These are phyloP conservation scores for Cyclotella baltica DNA, from an alignment of 108 stramenopile species.

Conservation along the genomic window DNA sequence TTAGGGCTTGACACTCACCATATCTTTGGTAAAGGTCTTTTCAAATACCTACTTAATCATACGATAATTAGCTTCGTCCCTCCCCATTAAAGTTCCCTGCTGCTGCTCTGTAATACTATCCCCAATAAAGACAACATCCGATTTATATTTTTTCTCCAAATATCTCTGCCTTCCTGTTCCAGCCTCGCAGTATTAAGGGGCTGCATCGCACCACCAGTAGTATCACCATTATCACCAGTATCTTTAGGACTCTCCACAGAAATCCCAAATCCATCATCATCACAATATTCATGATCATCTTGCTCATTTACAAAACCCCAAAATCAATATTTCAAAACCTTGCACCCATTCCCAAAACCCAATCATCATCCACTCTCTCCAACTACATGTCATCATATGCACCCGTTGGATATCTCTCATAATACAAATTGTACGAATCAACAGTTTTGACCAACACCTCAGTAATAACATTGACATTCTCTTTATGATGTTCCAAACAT, in stretches of 20 bases:
- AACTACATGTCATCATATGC: conserved; percentile 41
- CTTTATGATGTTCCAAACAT: conserved; percentile 56
- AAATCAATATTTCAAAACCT: conserved; percentile 11
- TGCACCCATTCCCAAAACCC: conserved; percentile 42
- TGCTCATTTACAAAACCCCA: background rate
- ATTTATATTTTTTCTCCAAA: conserved; percentile 10
- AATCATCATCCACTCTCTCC: conserved; percentile 49
- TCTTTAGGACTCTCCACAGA: conserved; percentile 8
- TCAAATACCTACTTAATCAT: conserved; percentile 52
- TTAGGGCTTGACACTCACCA: conserved; percentile 7
- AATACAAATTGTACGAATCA: background rate
- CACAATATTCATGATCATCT: conserved; percentile 14
- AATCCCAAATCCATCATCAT: conserved; percentile 42
- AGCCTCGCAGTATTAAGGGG: background rate
- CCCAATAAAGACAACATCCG: conserved; percentile 82
- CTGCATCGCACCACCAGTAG: background rate
- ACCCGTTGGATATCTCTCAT: conserved; percentile 6
- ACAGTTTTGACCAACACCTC: conserved; percentile 29
- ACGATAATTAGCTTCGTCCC: conserved; percentile 23
- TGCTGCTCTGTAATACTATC: conserved; percentile 71
- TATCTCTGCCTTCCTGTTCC: background rate
- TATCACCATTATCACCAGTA: background rate
- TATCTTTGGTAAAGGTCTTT: conserved; percentile 57
- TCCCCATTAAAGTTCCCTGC: conserved; percentile 56
- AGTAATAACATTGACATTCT: conserved; percentile 57